Conservation (phyloP, 768 basidiomycete genomes). For the Russula virescens region DNA sequence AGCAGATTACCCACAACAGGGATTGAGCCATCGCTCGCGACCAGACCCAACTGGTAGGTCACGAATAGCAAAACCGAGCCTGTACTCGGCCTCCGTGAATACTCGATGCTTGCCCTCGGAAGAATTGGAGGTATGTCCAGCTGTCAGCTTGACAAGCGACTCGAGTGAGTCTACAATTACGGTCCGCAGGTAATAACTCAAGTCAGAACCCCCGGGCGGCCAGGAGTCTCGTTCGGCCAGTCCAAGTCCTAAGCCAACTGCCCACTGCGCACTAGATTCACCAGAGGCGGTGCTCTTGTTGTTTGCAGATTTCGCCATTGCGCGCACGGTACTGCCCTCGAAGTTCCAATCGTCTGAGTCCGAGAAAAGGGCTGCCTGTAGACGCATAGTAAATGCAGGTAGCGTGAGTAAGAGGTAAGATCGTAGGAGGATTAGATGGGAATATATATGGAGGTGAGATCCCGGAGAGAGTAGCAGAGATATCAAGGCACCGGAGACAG, state of each 20-base stretch:
- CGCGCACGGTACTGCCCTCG: slow-evolving; percentile 20
- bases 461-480: slow-evolving; percentile 56
- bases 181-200: slow-evolving; percentile 76
- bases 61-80: slow-evolving; percentile 79
- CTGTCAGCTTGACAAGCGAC: slow-evolving; percentile 15
- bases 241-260: slow-evolving; percentile 66
- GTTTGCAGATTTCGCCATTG: slow-evolving; percentile 20
- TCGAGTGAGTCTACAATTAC: slow-evolving; percentile 82
- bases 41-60: slow-evolving; percentile 61
- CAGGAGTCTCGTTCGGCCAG: slow-evolving; percentile 71
- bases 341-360: slow-evolving; percentile 48
- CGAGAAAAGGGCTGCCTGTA: slow-evolving; percentile 70
- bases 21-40: slow-evolving; percentile 75
- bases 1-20: slow-evolving; percentile 54
- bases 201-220: slow-evolving; percentile 83
- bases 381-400: slow-evolving; percentile 64
- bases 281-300: background rate
- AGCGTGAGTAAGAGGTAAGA: slow-evolving; percentile 72
- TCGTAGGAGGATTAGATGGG: slow-evolving; percentile 62
- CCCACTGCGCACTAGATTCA: slow-evolving; percentile 35
- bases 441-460: slow-evolving; percentile 59
- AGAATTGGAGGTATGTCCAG: background rate
- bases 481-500: slow-evolving; percentile 63
- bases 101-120: slow-evolving; percentile 23
- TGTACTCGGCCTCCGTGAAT: slow-evolving; percentile 60